Percentiles rank a stretch among this genome's conserved stretches.
phyloP scores from a whole-genome alignment of 106 monocot species.

The Dioscorea zingiberensis region DNA sequence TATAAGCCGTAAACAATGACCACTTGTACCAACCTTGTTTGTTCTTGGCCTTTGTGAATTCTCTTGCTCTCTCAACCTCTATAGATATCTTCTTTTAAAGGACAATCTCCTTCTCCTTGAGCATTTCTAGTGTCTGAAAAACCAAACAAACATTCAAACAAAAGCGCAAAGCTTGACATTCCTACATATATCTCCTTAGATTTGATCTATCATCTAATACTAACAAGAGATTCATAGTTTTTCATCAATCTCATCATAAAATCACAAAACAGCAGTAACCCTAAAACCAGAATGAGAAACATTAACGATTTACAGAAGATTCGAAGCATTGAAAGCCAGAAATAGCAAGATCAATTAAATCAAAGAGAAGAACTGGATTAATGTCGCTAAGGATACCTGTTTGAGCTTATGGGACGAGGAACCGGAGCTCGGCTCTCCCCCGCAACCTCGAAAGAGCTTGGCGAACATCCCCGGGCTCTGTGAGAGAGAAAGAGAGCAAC shows the following conservation, averaged over 20 bases:
- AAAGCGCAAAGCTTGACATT: background rate
- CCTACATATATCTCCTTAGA: no score
- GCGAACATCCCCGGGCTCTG: conserved; percentile 22
- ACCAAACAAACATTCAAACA: background rate
- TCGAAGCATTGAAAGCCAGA: background rate
- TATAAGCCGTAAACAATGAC: no score
- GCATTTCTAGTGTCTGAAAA: conserved; percentile 56
- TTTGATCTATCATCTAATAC: no score
- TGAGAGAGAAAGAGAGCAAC: background rate
- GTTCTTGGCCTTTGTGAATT: conserved; percentile 67
- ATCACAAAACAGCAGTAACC: no score
- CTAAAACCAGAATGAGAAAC: no score
- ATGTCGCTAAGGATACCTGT: conserved; percentile 16
- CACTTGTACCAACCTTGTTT: no score
- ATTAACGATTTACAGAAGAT: background rate
- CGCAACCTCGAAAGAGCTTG: conserved; percentile 41
- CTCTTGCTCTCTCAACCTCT: conserved; percentile 67
- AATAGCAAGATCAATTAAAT: background rate
- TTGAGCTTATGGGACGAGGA: conserved; percentile 21
- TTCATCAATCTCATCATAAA: no score
- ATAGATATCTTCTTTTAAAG: conserved; percentile 67
- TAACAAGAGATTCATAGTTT: no score
- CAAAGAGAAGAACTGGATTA: background rate
- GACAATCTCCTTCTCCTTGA: conserved; percentile 60
- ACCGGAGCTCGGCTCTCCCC: conserved; percentile 11